Evolutionary conservation across 768 basidiomycete species (phyloP).

Genomic region (Boletus sp.): DNA sequence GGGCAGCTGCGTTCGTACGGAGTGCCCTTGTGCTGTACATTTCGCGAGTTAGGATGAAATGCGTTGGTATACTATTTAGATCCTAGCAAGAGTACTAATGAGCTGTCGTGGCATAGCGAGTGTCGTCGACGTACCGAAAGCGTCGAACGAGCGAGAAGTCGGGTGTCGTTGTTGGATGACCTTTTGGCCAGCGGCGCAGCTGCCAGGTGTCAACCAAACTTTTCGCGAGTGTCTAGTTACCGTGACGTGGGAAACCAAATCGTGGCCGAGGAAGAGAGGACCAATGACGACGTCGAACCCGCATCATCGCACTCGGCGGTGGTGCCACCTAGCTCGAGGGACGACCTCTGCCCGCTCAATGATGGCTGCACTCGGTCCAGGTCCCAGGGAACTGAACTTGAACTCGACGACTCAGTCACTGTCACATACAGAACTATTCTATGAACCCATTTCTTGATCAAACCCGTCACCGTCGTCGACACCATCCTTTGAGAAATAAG

Average conservation of each 20-base stretch:
- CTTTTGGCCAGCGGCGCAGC: too few species aligned
- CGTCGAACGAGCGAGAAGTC: too few species aligned
- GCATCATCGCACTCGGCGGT: not conserved
- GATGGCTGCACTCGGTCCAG: not conserved
- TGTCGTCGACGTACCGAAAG: not conserved
- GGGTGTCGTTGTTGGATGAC: too few species aligned
- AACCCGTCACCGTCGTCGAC: too few species aligned
- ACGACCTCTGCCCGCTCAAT: too few species aligned
- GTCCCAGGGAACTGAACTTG: too few species aligned
- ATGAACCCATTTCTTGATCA: not conserved
- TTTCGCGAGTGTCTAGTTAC: too few species aligned
- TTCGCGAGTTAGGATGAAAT: not conserved
- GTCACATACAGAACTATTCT: not conserved
- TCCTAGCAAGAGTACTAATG: not conserved
- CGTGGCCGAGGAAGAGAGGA: too few species aligned
- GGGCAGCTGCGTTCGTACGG: constrained; percentile 1
- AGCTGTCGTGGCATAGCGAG: not conserved
- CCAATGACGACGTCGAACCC: not conserved
- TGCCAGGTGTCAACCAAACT: too few species aligned
- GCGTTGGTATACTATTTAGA: not conserved
- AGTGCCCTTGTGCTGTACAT: constrained; percentile 5
- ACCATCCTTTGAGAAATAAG: not conserved
- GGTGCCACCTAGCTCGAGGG: too few species aligned
- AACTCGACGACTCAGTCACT: too few species aligned
- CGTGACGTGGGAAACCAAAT: too few species aligned